phyloP scores from a whole-genome alignment of 352 stramenopile species.

The Discostella stelligera region DNA sequence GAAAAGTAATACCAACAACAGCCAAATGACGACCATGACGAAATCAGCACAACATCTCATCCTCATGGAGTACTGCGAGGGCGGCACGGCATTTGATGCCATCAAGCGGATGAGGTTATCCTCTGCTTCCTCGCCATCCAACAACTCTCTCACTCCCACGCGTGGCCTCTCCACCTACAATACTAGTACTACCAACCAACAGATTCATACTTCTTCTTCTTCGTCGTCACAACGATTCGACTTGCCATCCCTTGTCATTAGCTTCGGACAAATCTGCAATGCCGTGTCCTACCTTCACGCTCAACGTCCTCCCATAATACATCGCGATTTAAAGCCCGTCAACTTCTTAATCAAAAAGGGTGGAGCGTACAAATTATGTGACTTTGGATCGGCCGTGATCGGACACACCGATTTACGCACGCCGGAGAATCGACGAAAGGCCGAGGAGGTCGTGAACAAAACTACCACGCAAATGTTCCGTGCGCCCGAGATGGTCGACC shows the following conservation, averaged over 20 bases:
- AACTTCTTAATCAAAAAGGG: slow-evolving; percentile 92
- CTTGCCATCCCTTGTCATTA: slow-evolving; percentile 72
- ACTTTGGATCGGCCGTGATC: slow-evolving; percentile 90
- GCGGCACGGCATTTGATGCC: slow-evolving; percentile 91
- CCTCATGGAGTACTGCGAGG: slow-evolving; percentile 94
- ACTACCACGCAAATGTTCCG: slow-evolving; percentile 97
- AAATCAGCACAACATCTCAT: slow-evolving; percentile 87
- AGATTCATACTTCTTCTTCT: background rate
- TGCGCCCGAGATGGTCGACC: slow-evolving; percentile 94
- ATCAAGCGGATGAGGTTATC: slow-evolving; percentile 86
- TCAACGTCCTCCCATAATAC: slow-evolving; percentile 89
- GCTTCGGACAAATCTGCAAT: slow-evolving; percentile 82
- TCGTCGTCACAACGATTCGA: slow-evolving; percentile 75
- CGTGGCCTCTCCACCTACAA: slow-evolving; percentile 59
- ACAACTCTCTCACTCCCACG: slow-evolving; percentile 28
- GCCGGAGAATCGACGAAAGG: slow-evolving; percentile 86
- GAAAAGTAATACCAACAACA: slow-evolving; percentile 8
- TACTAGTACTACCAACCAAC: background rate
- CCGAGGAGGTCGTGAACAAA: slow-evolving; percentile 93
- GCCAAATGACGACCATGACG: slow-evolving; percentile 13
- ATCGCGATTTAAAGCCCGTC: slow-evolving; percentile 96
- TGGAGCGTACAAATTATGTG: slow-evolving; percentile 90
- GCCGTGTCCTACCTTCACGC: slow-evolving; percentile 79
- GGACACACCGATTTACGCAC: slow-evolving; percentile 85
- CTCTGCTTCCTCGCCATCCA: slow-evolving; percentile 25